Evolutionary conservation across 2,329 filamentous ascomycete genomes (phyloP), one percentile per base, ranked within the genome.

Genomic region (Fusarium sambucinum): DNA sequence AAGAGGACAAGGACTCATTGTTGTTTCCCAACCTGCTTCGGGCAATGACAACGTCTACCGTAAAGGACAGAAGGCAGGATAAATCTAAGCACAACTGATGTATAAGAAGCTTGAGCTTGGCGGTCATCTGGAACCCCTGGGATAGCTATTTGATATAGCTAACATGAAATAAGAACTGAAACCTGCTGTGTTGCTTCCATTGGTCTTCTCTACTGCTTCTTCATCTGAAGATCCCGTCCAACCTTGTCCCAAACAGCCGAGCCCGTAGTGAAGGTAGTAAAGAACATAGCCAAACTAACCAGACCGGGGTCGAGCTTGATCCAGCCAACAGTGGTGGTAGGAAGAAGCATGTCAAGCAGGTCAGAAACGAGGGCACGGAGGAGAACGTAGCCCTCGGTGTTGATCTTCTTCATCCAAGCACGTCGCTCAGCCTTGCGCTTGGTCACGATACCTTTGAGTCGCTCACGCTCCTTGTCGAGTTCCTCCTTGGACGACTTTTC

Each of bases 321-420:
- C 89, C 89, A 92, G 0, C 88, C 88, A 16, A 92, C 77, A 1
- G 85, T 79, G 8, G 80, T 80, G 0, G 86, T 86, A 0, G 91
- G 91, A 32, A 92, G 80, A 6, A 89, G 73, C 46, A 92, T 74
- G 74, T 93, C 91, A 51, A 90, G 82, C 9, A 79, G 69, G 72
- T 92, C 88, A 2, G 87, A 82, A 2, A 88, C 62, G 8, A 90
- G 75, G 50, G 82, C 81, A 16, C 85, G 83, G 29, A 80, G 70
- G 3, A 89, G 73, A 2, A 71, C 75, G 21, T 55, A 70, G 2
- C 78, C 74, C 58, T 79, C 73, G 13, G 59, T 71, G 40, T 69
- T 68, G 13, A 77, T 64, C 48, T 79, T 74, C 42, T 63, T 73
- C 33, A 74, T 73, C 77, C 72, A 74, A 7, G 59, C 69, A 44